Base-by-base conservation (phyloP, 1,139 yeast genomes). In the Lodderomyces oxycetoniae region DNA sequence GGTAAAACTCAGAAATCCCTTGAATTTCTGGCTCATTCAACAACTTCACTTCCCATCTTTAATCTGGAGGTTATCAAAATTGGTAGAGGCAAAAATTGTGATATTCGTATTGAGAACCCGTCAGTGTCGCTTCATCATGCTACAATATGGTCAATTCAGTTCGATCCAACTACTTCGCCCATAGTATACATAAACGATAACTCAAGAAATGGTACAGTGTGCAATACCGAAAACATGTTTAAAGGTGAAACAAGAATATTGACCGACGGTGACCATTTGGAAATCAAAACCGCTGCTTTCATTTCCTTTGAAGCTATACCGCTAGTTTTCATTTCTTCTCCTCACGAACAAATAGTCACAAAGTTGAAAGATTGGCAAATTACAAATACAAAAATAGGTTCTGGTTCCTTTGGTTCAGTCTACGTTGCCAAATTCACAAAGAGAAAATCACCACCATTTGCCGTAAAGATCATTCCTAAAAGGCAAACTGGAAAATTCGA, bases 371-470 rank as follows among this genome's bases (percentile, higher is more conserved):
- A 10, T 7, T 78, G 82, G 79, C 42, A 39, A 4, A 54, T 77
- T 5, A 49, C 67, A 3, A 51, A 63, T 4, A 60, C 63, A 23
- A 46, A 71, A 3, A 50, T 79, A 20, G 86, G 86, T 0, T 57
- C 61, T 28, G 87, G 87, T 0, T 71, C 83, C 0, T 79, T 77
- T 61, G 85, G 85, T 1, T 64, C 68, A 29, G 83, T 63, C 1
- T 51, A 47, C 39, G 49, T 62, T 20, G 61, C 67, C 3, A 42
- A 47, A 17, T 52, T 50, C 4, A 40, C 42, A 7, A 20, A 20
- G 3, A 7, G 12, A 5, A 28, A 35, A 2, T 38, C 48, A 19
- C 46, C 59, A 37, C 46, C 59, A 37, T 76, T 55, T 62, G 89
- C 77, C 8, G 81, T 66, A 12, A 76, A 76, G 42, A 58, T 74